Base-by-base conservation (phyloP, 108 stramenopile genomes). In the Pelagomonas calceolata region DNA sequence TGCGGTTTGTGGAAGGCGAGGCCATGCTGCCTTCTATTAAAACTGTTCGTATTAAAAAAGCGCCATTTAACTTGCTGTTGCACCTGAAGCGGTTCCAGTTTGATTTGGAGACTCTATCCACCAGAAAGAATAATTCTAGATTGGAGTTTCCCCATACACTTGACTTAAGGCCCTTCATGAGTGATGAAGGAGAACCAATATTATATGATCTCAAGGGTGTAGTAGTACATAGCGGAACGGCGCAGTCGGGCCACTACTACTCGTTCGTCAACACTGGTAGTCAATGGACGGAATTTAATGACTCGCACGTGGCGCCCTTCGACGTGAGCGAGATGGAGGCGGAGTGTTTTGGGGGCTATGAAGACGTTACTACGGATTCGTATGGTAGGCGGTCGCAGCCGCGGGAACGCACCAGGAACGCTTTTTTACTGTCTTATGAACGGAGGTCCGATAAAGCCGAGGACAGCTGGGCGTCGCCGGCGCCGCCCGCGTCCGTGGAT, bases 1-100 rank as follows among this genome's bases (percentile, higher is more conserved):
- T 10, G 9, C 12, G 9, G 39, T 43, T 5, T 5, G 9, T 5
- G 9, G 39, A 43, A 5, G 39, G 39, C 39, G 39, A 12, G n/a
- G n/a, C n/a, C n/a, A n/a, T n/a, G 9, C 39, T 5, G 12, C 39
- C 9, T 43, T 12, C 39, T 12, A 43, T 5, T 12, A 10, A 5
- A 43, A 5, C 12, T 5, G 39, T 43, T 43, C 9, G 12, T 43
- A 10, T 43, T 12, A 44, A 83, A 0, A 76, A 78, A 45, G 82
- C 75, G 33, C 78, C 84, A 43, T 78, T 79, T 34, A 37, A 68
- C 45, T 72, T 88, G 44, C 69, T 86, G 30, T 34, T 88, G 18
- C 88, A 88, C 72, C 75, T 86, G 35, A 88, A 88, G 77, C 75
- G 88, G 21, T 87, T 89, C 67, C 85, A 87, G 65, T 86, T 87